Percentiles rank a stretch among this genome's conserved stretches.
Evolutionary conservation across 2,329 filamentous ascomycete species (phyloP).

Genomic region (Ploettnerulaceae sp.): DNA sequence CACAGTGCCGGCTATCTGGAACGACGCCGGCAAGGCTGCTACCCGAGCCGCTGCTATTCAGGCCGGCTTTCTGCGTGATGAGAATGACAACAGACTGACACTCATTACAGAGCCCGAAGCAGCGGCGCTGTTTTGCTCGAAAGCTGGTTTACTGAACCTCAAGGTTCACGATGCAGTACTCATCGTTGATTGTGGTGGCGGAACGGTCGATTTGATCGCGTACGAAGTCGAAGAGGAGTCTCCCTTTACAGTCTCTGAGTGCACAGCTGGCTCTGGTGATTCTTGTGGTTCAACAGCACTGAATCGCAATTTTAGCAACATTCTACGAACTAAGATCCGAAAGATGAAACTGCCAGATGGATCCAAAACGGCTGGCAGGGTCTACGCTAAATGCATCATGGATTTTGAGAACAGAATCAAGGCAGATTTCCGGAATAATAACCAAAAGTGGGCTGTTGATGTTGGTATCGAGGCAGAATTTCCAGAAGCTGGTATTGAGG

Average conservation of each 20-base stretch:
- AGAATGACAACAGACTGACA: conserved; percentile 94
- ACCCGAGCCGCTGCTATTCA: conserved; percentile 94
- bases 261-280: conserved; percentile 93
- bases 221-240: conserved; percentile 98
- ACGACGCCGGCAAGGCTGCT: conserved; percentile 95
- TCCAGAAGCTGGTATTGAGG: conserved; percentile 94
- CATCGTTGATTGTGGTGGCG: conserved; percentile 97
- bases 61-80: conserved; percentile 91
- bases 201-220: conserved; percentile 96
- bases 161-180: conserved; percentile 98
- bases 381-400: conserved; percentile 99
- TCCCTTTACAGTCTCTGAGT: conserved; percentile 94
- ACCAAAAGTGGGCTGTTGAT: conserved; percentile 98
- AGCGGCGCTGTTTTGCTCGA: conserved; percentile 94
- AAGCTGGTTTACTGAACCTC: conserved; percentile 90
- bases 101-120: conserved; percentile 95
- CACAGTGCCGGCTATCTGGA: conserved; percentile 99
- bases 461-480: conserved; percentile 98
- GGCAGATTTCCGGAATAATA: conserved; percentile 98
- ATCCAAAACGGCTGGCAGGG: conserved; percentile 93
- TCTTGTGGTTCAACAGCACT: conserved; percentile 97
- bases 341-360: conserved; percentile 99
- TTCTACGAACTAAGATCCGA: conserved; percentile 91
- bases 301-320: conserved; percentile 98
- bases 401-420: conserved; percentile 99